Evolutionary conservation across 305 asterid species (phyloP).

Genomic region (Plantago coronopus): DNA sequence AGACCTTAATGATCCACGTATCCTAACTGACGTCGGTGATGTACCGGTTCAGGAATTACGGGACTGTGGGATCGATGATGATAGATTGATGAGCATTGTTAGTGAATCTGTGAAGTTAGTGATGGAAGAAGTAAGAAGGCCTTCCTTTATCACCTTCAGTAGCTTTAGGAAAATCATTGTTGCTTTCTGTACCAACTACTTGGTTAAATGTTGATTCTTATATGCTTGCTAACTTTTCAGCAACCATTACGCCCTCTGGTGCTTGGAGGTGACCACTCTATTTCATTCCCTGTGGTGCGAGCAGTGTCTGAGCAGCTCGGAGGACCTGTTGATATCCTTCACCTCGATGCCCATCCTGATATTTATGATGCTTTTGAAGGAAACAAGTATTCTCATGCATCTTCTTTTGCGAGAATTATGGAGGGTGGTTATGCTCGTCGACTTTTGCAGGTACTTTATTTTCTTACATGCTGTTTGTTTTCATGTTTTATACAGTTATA

Average conservation of each 20-base stretch:
- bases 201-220: background rate
- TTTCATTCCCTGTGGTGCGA: slow-evolving; percentile 89
- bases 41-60: slow-evolving; percentile 96
- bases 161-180: too few species aligned
- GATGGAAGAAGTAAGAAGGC: slow-evolving; percentile 71
- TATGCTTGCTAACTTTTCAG: slow-evolving; percentile 30
- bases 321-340: slow-evolving; percentile 94
- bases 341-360: slow-evolving; percentile 98
- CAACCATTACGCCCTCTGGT: slow-evolving; percentile 84
- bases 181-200: background rate
- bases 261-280: slow-evolving; percentile 97
- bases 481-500: too few species aligned
- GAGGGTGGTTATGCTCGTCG: slow-evolving; percentile 98
- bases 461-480: slow-evolving; percentile 2
- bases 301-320: slow-evolving; percentile 98
- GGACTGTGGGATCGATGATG: slow-evolving; percentile 90
- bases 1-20: slow-evolving; percentile 74
- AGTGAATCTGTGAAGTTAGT: slow-evolving; percentile 93
- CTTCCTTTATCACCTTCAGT: background rate
- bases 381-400: slow-evolving; percentile 92
- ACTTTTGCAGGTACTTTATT: slow-evolving; percentile 62
- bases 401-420: slow-evolving; percentile 94
- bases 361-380: slow-evolving; percentile 90
- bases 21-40: slow-evolving; percentile 93
- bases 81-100: slow-evolving; percentile 72